Conservation (phyloP, 495 filamentous ascomycete genomes). For the Talaromyces liani region DNA sequence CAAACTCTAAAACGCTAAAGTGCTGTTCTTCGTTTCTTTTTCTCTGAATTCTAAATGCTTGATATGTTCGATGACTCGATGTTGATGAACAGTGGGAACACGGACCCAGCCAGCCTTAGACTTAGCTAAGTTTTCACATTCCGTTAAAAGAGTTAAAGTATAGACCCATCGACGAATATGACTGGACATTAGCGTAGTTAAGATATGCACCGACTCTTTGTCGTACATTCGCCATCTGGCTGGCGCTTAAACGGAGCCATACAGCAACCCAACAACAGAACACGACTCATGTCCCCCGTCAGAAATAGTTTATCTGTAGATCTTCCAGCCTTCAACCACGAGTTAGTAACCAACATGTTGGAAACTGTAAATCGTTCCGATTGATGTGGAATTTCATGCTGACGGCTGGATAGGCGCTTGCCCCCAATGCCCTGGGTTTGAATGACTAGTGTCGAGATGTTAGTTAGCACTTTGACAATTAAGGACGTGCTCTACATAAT, state of each 20-base stretch:
- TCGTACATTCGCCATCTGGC: neutral
- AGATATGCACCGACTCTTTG: neutral
- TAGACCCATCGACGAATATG: neutral
- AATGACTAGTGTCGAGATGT: neutral
- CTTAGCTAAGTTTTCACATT: neutral
- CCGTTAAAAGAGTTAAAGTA: neutral
- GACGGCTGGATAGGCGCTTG: neutral
- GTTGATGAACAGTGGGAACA: neutral
- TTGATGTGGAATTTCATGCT: neutral
- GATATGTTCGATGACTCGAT: neutral
- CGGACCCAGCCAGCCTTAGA: neutral
- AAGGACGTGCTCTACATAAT: neutral
- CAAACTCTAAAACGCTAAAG: neutral
- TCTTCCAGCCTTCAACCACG: neutral
- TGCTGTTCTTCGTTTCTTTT: neutral
- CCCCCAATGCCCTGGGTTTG: neutral
- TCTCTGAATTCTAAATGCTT: neutral
- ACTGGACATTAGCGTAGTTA: neutral
- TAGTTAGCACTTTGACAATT: neutral
- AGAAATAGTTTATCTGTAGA: neutral
- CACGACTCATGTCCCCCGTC: neutral
- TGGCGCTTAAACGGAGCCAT: conserved; percentile 2
- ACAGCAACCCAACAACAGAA: neutral
- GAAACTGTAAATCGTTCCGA: neutral
- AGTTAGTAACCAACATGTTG: neutral